Percentiles rank a stretch among this genome's conserved stretches.
phyloP scores from a whole-genome alignment of 495 filamentous ascomycete genomes.

The Terfezia boudieri region DNA sequence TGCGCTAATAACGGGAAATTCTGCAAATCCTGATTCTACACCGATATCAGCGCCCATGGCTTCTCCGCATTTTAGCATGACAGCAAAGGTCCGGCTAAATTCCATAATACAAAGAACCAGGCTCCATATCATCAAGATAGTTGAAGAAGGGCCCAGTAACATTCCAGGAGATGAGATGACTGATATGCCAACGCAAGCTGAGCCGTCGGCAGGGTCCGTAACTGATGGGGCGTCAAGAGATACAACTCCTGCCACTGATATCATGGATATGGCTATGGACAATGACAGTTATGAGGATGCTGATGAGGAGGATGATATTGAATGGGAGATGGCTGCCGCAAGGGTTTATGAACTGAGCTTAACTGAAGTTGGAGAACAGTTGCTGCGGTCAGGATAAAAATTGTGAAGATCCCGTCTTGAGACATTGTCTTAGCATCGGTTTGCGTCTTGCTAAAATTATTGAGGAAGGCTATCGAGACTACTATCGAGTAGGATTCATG shows the following conservation, averaged over 20 bases:
- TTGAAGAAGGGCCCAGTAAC: background rate
- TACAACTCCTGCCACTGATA: too few species aligned
- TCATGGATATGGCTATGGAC: too few species aligned
- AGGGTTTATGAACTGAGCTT: slow-evolving; percentile 9
- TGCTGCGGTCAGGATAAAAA: background rate
- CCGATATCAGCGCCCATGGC: slow-evolving; percentile 1
- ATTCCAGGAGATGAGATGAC: background rate
- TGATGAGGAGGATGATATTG: slow-evolving; percentile 2
- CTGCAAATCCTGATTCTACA: background rate
- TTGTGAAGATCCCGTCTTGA: too few species aligned
- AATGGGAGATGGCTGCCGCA: slow-evolving; percentile 12
- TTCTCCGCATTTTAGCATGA: slow-evolving; percentile 10
- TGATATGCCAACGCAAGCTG: background rate
- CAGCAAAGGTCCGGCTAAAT: slow-evolving; percentile 17
- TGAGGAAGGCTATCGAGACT: too few species aligned
- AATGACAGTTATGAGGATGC: background rate
- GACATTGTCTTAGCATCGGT: too few species aligned
- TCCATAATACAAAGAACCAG: slow-evolving; percentile 15
- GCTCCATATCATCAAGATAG: slow-evolving; percentile 12
- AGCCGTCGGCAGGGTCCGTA: too few species aligned
- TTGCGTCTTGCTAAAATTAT: too few species aligned
- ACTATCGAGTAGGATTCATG: too few species aligned
- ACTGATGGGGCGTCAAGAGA: too few species aligned
- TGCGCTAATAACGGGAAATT: slow-evolving; percentile 9
- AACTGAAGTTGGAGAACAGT: background rate